Evolutionary conservation across 2,329 filamentous ascomycete species (phyloP), one percentile per base, ranked within the genome.

Genomic region (Trichoderma atroviride): DNA sequence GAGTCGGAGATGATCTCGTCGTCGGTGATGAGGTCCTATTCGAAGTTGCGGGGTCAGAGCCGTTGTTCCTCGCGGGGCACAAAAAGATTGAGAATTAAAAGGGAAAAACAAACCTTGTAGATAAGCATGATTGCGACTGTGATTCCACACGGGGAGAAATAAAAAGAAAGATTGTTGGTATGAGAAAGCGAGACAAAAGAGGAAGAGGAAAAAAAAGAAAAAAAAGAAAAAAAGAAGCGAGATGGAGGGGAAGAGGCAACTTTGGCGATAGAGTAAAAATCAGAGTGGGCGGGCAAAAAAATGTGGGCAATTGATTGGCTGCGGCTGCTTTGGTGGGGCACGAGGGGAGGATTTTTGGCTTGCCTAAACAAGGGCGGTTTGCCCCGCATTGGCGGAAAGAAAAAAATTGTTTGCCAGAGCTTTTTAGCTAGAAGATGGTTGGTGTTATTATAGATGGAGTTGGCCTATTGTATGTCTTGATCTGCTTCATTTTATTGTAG

Each of bases 1-100:
- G 92, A 96, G 85, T 98, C 95, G 79, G 96, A 96, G 89, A 98
- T 90, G 82, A 99, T 88, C 91, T 99, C 96, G 85, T 97, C 95
- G 74, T 85, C 92, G 83, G 89, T 92, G 83, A 97, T 81, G 77
- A 96, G 84, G 81, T 99, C 96, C 96, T 99, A 78, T 71, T 59
- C 27, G 57, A 50, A 63, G 71, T 74, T 74, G 75, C 73, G 75
- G 75, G 70, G 75, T 77, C 75, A 77, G 73, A 55, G 40, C n/a
- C 40, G 19, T 37, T 60, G 50, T 29, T 69, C 50, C 29, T 56
- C 37, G 11, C 64, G 65, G 55, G 65, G 65, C 16, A 56, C 64
- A 35, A 2, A 43, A 19, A 19, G n/a, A 29, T 11, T 5, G 69
- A 43, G 63, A 59, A n/a, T 35, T 2, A 55, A 19, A 37, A 7